Percentiles rank a stretch among this genome's conserved stretches.
Evolutionary conservation across 2,329 filamentous ascomycete species (phyloP).

Genomic region (Calycina marina): DNA sequence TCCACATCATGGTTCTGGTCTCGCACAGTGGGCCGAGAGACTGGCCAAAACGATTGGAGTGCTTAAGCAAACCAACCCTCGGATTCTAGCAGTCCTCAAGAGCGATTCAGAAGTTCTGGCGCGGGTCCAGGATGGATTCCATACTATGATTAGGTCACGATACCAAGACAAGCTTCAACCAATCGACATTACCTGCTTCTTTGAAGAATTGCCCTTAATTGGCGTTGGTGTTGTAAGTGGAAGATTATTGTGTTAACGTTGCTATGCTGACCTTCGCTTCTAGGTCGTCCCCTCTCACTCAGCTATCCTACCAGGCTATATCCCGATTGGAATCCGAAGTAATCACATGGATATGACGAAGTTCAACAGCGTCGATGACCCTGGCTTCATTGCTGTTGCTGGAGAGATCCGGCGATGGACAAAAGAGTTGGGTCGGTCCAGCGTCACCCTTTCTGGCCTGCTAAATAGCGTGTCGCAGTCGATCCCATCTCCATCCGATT

Average conservation of each 20-base stretch:
- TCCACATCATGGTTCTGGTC: constrained; percentile 24
- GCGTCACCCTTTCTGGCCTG: too few relatives aligned
- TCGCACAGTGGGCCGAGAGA: constrained; percentile 24
- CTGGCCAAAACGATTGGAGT: constrained; percentile 9
- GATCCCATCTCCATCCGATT: too few relatives aligned
- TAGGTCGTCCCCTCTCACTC: constrained; percentile 1
- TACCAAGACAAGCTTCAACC: constrained; percentile 1
- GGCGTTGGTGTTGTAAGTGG: constrained; percentile 10
- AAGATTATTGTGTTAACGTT: neutral
- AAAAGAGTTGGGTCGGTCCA: too few relatives aligned
- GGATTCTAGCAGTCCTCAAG: constrained; percentile 18
- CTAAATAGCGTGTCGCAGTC: too few relatives aligned
- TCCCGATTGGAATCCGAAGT: neutral
- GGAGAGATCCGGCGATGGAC: constrained; percentile 4
- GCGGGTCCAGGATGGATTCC: constrained; percentile 15
- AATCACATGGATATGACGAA: constrained; percentile 6
- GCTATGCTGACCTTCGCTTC: neutral
- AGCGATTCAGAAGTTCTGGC: constrained; percentile 19
- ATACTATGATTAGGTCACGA: constrained; percentile 4
- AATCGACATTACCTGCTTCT: constrained; percentile 23
- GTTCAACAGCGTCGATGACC: constrained; percentile 2
- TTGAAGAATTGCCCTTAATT: constrained; percentile 22
- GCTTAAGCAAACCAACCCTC: constrained; percentile 21
- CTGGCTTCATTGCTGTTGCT: constrained; percentile 3
- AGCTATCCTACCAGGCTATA: neutral